Evolutionary conservation across 192 early-diverging fungal species (phyloP), one percentile per base, ranked within the genome.

Genomic region (Haplosporangium gracile): DNA sequence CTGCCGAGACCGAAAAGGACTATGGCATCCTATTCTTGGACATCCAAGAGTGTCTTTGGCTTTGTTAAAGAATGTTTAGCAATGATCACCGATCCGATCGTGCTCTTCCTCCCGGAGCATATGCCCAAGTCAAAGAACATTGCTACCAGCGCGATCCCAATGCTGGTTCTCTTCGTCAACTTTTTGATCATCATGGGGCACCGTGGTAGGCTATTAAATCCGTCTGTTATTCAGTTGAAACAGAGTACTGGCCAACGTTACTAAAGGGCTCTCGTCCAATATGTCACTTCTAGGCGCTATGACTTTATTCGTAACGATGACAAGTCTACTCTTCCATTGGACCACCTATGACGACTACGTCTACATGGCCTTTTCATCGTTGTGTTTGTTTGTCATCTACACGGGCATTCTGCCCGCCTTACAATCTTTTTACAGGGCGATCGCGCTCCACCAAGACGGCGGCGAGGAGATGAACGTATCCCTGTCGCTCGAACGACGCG

Each of bases 281-380:
- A n/a, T 55, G 18, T 38, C 71, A 4, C 45, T 42, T 7, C 22
- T 45, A 80, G 78, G 71, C 20, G 26, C 26, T 8, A 39, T 2
- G 0, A 32, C 32, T 18, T 22, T 72, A 24, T 80, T 80, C 43
- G 39, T 72, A 18, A 34, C 74, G 0, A 42, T 81, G 72, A 81
- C 74, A 5, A 81, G 57, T 32, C 49, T 75, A 13, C 32, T 81
- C 2, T 81, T 81, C 49, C 39, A 60, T 36, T 76, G 80, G 80
- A 32, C 11, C 1, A 34, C 73, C 3, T 81, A 76, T 18, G 68
- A 81, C 22, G 68, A 81, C 40, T 74, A 74, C 5, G 10, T 75
- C 63, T 81, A 51, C 68, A 26, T 65, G 16, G 71, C 74, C 22
- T 74, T 74, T 51, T 9, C 45, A 15, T 74, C 34, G 20, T 20